Evolutionary conservation across 768 basidiomycete species (phyloP).

Genomic region (Strobilomyces echinocephalus): DNA sequence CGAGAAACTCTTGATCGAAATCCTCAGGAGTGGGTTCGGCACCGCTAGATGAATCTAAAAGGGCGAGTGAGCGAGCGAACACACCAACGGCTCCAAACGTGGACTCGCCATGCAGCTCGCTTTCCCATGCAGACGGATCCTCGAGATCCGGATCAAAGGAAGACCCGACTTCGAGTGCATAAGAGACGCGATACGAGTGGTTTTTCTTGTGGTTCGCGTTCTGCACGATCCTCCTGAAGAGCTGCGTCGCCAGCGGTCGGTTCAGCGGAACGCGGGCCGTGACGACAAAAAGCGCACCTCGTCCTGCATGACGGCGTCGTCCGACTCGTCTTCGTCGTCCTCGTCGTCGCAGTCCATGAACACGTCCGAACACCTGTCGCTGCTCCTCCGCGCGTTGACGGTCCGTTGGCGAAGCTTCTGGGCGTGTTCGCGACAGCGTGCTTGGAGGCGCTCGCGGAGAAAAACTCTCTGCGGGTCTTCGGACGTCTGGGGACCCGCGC

Average conservation of each 20-base stretch:
- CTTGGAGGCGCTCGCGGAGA: slow-evolving; percentile 56
- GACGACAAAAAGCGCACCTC: slow-evolving; percentile 37
- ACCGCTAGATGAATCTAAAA: slow-evolving; percentile 3
- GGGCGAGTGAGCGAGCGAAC: not conserved
- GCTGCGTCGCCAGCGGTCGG: slow-evolving; percentile 32
- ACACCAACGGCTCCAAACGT: slow-evolving; percentile 1
- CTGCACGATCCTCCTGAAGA: slow-evolving; percentile 62
- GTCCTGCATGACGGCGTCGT: slow-evolving; percentile 56
- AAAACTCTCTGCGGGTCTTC: slow-evolving; percentile 52
- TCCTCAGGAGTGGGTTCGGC: slow-evolving; percentile 39
- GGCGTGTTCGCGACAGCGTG: slow-evolving; percentile 59
- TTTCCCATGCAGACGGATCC: slow-evolving; percentile 58
- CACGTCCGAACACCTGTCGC: slow-evolving; percentile 46
- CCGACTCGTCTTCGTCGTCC: slow-evolving; percentile 50
- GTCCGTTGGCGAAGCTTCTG: slow-evolving; percentile 49
- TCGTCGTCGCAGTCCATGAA: slow-evolving; percentile 49
- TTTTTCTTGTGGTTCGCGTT: slow-evolving; percentile 45
- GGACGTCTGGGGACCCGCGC: slow-evolving; percentile 11
- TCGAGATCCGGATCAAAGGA: slow-evolving; percentile 74
- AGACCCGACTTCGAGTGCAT: slow-evolving; percentile 64
- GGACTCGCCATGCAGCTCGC: slow-evolving; percentile 44
- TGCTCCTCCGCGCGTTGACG: slow-evolving; percentile 36
- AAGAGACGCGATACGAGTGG: slow-evolving; percentile 60
- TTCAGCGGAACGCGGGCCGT: slow-evolving; percentile 9
- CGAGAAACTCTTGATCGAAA: slow-evolving; percentile 51